Evolutionary conservation across 345 rosid genomes (phyloP).

Genomic region (Acer campestre): DNA sequence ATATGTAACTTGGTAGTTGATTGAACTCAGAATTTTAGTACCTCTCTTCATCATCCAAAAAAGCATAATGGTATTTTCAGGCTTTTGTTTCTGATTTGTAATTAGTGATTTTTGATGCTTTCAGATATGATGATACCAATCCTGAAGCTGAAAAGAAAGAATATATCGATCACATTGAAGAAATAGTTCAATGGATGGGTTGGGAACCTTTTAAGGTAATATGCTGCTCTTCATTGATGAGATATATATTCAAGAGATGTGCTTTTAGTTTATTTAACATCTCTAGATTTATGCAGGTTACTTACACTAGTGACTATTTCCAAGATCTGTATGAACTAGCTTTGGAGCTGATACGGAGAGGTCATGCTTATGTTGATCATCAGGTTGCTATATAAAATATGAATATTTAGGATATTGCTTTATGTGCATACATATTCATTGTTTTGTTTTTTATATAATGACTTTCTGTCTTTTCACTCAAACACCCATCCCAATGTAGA

Average conservation of each 20-base stretch:
- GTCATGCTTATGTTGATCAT: constrained; percentile 97
- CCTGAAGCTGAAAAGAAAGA: constrained; percentile 99
- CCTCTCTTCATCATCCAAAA: neutral
- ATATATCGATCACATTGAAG: constrained; percentile 91
- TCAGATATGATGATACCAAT: constrained; percentile 91
- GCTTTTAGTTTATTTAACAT: constrained; percentile 19
- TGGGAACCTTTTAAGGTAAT: constrained; percentile 95
- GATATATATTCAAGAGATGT: neutral
- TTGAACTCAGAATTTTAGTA: constrained; percentile 2
- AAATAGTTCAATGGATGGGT: constrained; percentile 97
- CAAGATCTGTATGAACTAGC: constrained; percentile 93
- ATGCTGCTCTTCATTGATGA: neutral
- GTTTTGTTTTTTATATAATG: neutral
- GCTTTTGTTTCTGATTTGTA: constrained; percentile 13
- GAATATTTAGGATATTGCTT: neutral
- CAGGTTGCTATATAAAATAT: constrained; percentile 52
- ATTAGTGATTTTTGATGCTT: constrained; percentile 22
- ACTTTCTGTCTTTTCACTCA: neutral
- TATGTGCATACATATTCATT: neutral
- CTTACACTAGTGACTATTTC: constrained; percentile 97
- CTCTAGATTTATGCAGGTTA: constrained; percentile 56
- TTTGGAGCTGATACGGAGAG: constrained; percentile 82
- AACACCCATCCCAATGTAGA: neutral
- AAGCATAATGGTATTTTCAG: neutral
- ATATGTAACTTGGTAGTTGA: neutral